A percentile compares a stretch with the other conserved stretches of the same genome.
Conservation (phyloP, 2,329 filamentous ascomycete genomes). For the Fusarium compactum region DNA sequence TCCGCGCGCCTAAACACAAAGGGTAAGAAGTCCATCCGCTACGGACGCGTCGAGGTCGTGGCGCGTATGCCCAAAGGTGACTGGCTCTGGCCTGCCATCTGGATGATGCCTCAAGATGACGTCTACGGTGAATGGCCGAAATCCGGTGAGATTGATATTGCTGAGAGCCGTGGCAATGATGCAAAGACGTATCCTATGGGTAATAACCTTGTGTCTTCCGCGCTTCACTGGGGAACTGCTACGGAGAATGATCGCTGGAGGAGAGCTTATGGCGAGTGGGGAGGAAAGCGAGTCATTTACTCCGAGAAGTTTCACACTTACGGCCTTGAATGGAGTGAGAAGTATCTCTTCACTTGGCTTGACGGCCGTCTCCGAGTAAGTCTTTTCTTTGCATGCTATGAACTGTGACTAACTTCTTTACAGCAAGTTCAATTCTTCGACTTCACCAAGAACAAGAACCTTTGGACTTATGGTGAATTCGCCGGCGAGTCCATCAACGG, state of each 20-base stretch:
- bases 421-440: conserved; percentile 46
- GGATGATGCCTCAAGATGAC: conserved; percentile 58
- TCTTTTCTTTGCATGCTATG: conserved; percentile 6
- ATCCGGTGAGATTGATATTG: conserved; percentile 67
- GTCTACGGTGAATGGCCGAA: conserved; percentile 64
- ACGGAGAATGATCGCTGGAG: conserved; percentile 48
- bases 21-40: conserved; percentile 60
- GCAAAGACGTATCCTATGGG: conserved; percentile 49
- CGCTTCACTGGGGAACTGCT: conserved; percentile 60
- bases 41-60: conserved; percentile 65
- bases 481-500: conserved; percentile 54
- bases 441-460: conserved; percentile 52
- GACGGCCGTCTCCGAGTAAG: conserved; percentile 57
- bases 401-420: neutral
- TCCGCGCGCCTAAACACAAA: conserved; percentile 58
- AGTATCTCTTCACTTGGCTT: conserved; percentile 65
- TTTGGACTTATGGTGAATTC: conserved; percentile 55
- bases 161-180: conserved; percentile 62
- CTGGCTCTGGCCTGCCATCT: conserved; percentile 67
- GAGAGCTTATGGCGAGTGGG: conserved; percentile 49
- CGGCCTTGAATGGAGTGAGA: conserved; percentile 63
- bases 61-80: conserved; percentile 65
- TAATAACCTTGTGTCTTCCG: conserved; percentile 55
- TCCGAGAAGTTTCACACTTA: conserved; percentile 61
- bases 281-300: conserved; percentile 52